These are phyloP conservation scores for Verticillium longisporum DNA, from an alignment of 2,329 filamentous ascomycete genomes.

Conservation along the genomic window DNA sequence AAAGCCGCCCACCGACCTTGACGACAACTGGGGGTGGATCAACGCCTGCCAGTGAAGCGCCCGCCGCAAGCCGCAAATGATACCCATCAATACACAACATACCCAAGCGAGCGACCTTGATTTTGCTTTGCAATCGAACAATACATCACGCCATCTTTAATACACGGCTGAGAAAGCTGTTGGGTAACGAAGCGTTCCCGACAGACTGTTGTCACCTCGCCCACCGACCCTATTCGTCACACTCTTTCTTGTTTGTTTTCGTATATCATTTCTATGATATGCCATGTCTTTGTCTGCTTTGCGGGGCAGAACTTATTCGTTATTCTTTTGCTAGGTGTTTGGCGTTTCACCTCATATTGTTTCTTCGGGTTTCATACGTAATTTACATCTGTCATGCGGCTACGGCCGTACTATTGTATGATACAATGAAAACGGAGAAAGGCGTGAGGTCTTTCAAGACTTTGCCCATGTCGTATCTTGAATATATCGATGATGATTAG, in stretches of 20 bases:
- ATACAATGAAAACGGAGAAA: neutral
- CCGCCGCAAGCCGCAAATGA: neutral
- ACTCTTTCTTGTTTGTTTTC: neutral
- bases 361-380: neutral
- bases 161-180: neutral
- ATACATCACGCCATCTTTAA: neutral
- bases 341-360: neutral
- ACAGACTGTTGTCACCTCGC: neutral
- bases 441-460: neutral
- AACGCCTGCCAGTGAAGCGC: neutral
- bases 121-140: conserved; percentile 1
- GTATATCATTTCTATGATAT: neutral
- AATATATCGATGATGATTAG: neutral
- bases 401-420: neutral
- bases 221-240: neutral
- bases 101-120: conserved; percentile 1
- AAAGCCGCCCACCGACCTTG: neutral
- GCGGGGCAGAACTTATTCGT: neutral
- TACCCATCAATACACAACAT: conserved; percentile 1
- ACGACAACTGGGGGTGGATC: neutral
- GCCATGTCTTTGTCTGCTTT: neutral
- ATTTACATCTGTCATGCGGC: neutral
- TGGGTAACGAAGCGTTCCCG: neutral
- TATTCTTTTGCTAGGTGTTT: neutral
- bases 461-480: neutral